phyloP scores from a whole-genome alignment of 2,329 filamentous ascomycete species.

The Diaporthe citri region DNA sequence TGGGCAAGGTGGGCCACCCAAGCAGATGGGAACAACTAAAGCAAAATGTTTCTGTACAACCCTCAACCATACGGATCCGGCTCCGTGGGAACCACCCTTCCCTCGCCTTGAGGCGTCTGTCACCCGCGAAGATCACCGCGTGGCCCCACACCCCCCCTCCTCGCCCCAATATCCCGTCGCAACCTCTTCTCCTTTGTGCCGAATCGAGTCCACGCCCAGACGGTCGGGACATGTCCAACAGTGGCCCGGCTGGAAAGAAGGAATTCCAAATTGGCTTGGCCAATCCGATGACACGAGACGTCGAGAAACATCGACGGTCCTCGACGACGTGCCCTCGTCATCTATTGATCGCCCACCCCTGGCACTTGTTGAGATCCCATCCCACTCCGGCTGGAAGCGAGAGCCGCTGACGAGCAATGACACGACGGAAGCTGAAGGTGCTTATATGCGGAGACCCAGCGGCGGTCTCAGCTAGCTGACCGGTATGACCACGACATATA shows the following conservation, averaged over 20 bases:
- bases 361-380: constrained; percentile 27
- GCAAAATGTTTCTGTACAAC: constrained; percentile 35
- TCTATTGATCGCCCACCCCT: constrained; percentile 21
- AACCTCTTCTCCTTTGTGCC: constrained; percentile 24
- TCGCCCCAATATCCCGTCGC: constrained; percentile 24
- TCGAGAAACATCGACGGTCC: constrained; percentile 21
- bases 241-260: constrained; percentile 24
- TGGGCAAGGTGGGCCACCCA: constrained; percentile 1
- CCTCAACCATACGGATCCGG: constrained; percentile 31
- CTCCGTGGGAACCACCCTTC: constrained; percentile 17
- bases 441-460: constrained; percentile 32
- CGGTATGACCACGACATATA: constrained; percentile 34
- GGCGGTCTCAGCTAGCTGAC: constrained; percentile 31
- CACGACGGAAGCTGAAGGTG: constrained; percentile 32
- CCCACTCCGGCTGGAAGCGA: constrained; percentile 4
- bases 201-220: constrained; percentile 30
- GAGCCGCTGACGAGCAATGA: constrained; percentile 29
- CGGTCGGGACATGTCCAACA: constrained; percentile 37
- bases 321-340: constrained; percentile 32
- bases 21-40: constrained; percentile 7
- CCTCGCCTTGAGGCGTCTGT: constrained; percentile 38
- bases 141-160: constrained; percentile 31
- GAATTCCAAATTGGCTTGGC: constrained; percentile 39
- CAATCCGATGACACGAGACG: constrained; percentile 32
- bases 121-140: constrained; percentile 36